phyloP scores from a whole-genome alignment of 345 rosid genomes.

The Salix exigua region DNA sequence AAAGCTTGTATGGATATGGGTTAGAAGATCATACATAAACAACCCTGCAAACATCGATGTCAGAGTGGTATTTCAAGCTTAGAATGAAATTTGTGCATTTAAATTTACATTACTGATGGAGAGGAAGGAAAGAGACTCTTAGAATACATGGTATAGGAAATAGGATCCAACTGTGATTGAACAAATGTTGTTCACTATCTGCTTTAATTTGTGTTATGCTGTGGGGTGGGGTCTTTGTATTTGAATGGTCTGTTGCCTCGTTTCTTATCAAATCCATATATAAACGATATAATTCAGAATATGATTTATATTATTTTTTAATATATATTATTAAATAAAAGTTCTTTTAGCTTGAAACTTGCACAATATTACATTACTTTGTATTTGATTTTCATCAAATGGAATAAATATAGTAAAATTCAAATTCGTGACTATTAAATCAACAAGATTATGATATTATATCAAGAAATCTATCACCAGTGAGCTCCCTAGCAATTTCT shows the following conservation, averaged over 20 bases:
- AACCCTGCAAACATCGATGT: neutral
- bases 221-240: neutral
- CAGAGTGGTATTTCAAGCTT: neutral
- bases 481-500: neutral
- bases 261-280: neutral
- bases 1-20: neutral
- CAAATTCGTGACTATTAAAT: no score
- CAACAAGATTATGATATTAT: no score
- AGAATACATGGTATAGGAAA: neutral
- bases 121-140: neutral
- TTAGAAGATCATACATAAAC: neutral
- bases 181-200: neutral
- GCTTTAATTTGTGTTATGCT: neutral
- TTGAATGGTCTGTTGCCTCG: neutral
- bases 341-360: no score
- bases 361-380: rapidly evolving
- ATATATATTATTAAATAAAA: rapidly evolving
- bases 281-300: rapidly evolving
- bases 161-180: no score
- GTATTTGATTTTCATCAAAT: no score
- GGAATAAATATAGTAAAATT: rapidly evolving
- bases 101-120: neutral
- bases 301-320: no score
- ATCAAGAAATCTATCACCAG: rapidly evolving
- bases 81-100: neutral